A percentile compares a stretch with the other conserved stretches of the same genome.
phyloP scores from a whole-genome alignment of 2,329 filamentous ascomycete species.

The Cordyceps tenuipes region DNA sequence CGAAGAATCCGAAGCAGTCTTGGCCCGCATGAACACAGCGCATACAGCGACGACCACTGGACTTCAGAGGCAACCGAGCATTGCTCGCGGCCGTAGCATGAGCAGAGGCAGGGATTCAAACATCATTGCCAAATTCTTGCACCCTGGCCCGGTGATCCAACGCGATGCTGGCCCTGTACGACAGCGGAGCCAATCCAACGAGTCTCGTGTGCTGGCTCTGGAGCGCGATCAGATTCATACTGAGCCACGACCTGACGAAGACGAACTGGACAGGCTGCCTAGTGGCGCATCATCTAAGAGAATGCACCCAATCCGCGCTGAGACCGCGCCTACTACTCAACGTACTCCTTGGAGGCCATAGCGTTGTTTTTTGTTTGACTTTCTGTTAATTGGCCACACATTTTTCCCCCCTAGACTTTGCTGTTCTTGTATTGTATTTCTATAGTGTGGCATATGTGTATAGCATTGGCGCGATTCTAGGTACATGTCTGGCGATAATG shows the following conservation, averaged over 20 bases:
- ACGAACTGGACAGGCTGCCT: slow-evolving; percentile 19
- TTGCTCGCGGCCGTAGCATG: slow-evolving; percentile 27
- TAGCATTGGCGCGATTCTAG: background rate
- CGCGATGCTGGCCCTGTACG: slow-evolving; percentile 22
- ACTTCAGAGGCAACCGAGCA: slow-evolving; percentile 22
- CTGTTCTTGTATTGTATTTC: background rate
- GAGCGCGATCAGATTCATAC: slow-evolving; percentile 15
- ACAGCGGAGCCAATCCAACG: slow-evolving; percentile 21
- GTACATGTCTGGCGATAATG: background rate
- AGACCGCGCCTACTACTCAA: slow-evolving; percentile 20
- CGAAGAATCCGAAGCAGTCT: slow-evolving; percentile 34
- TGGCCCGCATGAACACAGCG: slow-evolving; percentile 29
- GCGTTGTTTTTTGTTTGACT: background rate
- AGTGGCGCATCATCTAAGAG: slow-evolving; percentile 18
- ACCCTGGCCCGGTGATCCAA: slow-evolving; percentile 37
- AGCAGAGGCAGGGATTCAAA: slow-evolving; percentile 33
- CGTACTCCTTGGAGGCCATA: slow-evolving; percentile 8
- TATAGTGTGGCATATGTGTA: background rate
- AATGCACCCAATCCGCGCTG: slow-evolving; percentile 19
- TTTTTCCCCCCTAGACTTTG: background rate
- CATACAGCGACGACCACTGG: slow-evolving; percentile 20
- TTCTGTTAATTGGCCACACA: background rate
- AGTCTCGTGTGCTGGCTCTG: slow-evolving; percentile 12
- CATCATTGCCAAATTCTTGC: slow-evolving; percentile 38
- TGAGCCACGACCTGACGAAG: slow-evolving; percentile 21